Conservation (phyloP, 2,329 filamentous ascomycete species). For the Capronia epimyces region DNA sequence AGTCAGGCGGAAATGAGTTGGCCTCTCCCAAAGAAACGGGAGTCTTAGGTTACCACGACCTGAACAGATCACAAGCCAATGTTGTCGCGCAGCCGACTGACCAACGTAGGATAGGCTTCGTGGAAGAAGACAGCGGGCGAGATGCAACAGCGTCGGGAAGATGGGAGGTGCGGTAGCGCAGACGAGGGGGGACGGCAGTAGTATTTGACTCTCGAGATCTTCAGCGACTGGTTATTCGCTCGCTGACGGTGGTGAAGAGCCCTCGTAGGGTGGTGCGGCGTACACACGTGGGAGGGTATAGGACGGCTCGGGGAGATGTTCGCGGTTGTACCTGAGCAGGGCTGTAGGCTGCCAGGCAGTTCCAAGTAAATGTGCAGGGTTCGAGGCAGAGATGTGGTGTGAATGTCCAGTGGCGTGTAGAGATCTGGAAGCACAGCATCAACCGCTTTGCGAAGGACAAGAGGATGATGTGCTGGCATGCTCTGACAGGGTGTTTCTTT, state of each 20-base stretch:
- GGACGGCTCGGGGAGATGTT: conserved; percentile 5
- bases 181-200: background rate
- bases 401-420: background rate
- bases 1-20: conserved; percentile 6
- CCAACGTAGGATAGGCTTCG: background rate
- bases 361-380: conserved; percentile 10
- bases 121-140: background rate
- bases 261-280: background rate
- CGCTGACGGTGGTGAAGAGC: background rate
- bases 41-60: background rate
- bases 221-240: conserved; percentile 3
- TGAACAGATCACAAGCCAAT: conserved; percentile 3
- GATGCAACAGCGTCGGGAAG: background rate
- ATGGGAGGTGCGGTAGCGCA: conserved; percentile 3
- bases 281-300: conserved; percentile 3
- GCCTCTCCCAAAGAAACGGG: background rate
- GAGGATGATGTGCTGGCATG: conserved; percentile 19
- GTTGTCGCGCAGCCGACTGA: background rate
- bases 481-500: conserved; percentile 19
- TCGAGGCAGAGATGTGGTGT: background rate
- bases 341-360: conserved; percentile 10
- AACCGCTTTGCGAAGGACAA: background rate
- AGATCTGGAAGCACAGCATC: background rate
- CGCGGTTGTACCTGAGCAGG: conserved; percentile 15
- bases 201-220: background rate